Evolutionary conservation across 495 filamentous ascomycete species (phyloP), one percentile per base, ranked within the genome.

Genomic region (Penicillium dipodomyicola): DNA sequence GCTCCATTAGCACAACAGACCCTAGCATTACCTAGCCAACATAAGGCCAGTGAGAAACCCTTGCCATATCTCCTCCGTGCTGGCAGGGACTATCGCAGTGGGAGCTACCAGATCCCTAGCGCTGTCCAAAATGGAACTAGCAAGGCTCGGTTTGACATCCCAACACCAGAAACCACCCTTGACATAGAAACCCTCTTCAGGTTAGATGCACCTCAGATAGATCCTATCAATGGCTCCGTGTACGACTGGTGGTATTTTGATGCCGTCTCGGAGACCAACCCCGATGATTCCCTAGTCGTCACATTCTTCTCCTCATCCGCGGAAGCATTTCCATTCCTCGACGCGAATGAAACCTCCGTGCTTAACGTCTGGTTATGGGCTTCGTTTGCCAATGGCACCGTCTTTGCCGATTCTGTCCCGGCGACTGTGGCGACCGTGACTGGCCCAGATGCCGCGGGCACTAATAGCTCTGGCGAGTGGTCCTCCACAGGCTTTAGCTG

Each of bases 211-310:
- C 71, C 73, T 0, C 65, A 72, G 48, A 15, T 73, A 3, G 46
- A 52, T 29, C 19, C 23, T 0, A 49, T 74, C 42, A 77, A 74
- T 50, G 29, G 35, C 35, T 60, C 68, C 35, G 65, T 65, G 11
- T 77, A 66, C 44, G 71, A 75, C 59, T 75, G 72, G 71, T 77
- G 72, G 74, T 73, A 72, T 59, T 77, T 74, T 25, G 72, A 77
- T 56, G 71, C 58, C 11, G 61, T 77, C 12, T 60, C 68, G 6
- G 30, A 45, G 4, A 41, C 47, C 4, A 55, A 63, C 52, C 49
- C 61, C 1, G 48, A 54, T 14, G 59, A 59, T 19, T 65, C 60
- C 1, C 22, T 75, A 4, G 62, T 61, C 0, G 22, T 75, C 8
- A 68, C 63, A 11, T 72, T 77, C 56, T 69, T 67, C 47, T 62